These are phyloP conservation scores for Fonsecaea multimorphosa DNA, from an alignment of 2,329 filamentous ascomycete species.

Conservation along the genomic window DNA sequence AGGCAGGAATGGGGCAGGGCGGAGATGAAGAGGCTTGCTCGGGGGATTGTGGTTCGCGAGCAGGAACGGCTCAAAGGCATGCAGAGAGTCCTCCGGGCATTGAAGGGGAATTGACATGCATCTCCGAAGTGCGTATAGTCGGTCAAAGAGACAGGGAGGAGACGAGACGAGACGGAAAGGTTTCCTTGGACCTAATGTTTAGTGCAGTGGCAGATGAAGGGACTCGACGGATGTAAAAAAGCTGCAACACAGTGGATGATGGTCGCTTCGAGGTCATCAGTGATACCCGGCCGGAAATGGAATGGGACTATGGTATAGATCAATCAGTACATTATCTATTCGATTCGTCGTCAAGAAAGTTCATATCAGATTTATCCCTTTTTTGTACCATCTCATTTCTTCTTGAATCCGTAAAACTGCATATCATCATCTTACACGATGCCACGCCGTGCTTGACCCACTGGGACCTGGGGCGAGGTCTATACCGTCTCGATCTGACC, in stretches of 20 bases:
- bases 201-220: not conserved
- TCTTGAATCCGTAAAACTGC: not conserved
- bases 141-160: not conserved
- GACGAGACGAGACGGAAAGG: not conserved
- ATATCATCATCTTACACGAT: not conserved
- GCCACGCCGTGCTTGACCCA: not conserved
- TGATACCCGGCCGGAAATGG: not conserved
- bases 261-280: not conserved
- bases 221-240: not conserved
- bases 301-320: not conserved
- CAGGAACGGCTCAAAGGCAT: constrained; percentile 79
- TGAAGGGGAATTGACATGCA: constrained; percentile 43
- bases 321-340: not conserved
- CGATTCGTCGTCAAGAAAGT: not conserved
- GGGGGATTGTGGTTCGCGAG: constrained; percentile 79
- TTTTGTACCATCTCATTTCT: not conserved
- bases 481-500: not conserved
- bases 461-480: not conserved
- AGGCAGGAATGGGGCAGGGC: constrained; percentile 77
- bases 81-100: constrained; percentile 74
- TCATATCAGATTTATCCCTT: not conserved
- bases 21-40: constrained; percentile 77
- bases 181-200: not conserved
- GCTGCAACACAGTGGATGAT: not conserved
- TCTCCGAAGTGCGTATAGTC: not conserved